Evolutionary conservation across 371 early-diverging fungal genomes (phyloP).

Genomic region (Mortierella sp.): DNA sequence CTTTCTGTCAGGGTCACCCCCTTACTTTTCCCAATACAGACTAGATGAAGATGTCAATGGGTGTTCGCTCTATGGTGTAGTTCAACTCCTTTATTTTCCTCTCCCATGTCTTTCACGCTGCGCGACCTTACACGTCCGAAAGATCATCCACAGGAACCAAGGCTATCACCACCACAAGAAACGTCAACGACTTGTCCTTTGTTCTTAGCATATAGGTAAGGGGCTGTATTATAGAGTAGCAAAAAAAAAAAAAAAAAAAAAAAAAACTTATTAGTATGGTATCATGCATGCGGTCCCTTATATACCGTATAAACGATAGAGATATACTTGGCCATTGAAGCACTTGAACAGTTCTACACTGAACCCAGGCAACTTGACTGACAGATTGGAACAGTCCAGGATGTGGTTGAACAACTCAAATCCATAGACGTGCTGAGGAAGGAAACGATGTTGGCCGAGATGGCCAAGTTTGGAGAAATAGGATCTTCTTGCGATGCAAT

Average conservation of each 20-base stretch:
- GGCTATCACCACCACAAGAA: neutral
- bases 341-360: constrained; percentile 61
- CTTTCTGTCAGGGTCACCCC: too few relatives aligned
- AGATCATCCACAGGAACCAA: too few relatives aligned
- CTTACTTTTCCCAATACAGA: too few relatives aligned
- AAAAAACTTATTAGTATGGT: too few relatives aligned
- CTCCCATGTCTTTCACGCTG: too few relatives aligned
- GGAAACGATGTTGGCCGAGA: constrained; percentile 51
- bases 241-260: neutral
- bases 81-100: too few relatives aligned
- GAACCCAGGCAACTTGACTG: constrained; percentile 68
- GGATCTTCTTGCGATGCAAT: constrained; percentile 1
- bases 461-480: constrained; percentile 31
- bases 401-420: constrained; percentile 75
- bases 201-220: constrained; percentile 22
- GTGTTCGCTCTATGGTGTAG: too few relatives aligned
- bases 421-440: constrained; percentile 62
- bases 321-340: constrained; percentile 69
- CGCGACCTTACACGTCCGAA: too few relatives aligned
- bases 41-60: too few relatives aligned
- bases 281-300: too few relatives aligned
- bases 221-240: constrained; percentile 5
- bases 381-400: constrained; percentile 64
- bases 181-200: constrained; percentile 16
- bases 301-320: too few relatives aligned